A percentile compares a stretch with the other conserved stretches of the same genome.
Evolutionary conservation across 371 early-diverging fungal genomes (phyloP).

Genomic region (Mortierella sp.): DNA sequence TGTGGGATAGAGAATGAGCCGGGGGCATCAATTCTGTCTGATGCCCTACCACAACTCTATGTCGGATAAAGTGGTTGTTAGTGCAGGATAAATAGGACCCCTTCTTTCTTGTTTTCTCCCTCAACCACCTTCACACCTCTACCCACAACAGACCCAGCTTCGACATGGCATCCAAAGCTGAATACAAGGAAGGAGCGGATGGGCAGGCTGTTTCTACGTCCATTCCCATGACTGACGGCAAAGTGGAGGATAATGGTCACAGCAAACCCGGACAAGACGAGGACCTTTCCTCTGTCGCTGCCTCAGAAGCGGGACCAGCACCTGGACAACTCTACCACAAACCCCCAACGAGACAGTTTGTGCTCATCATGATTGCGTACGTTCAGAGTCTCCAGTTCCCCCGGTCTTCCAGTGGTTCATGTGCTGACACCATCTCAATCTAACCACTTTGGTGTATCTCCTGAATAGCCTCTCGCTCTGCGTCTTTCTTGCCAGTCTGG

Average conservation of each 20-base stretch:
- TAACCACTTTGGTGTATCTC: constrained; percentile 1
- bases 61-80: too few relatives aligned
- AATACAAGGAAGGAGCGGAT: neutral
- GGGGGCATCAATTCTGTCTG: too few relatives aligned
- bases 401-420: too few relatives aligned
- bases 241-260: neutral
- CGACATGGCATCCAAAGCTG: neutral
- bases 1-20: too few relatives aligned
- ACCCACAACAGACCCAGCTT: neutral
- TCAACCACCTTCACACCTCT: neutral
- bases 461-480: constrained; percentile 51
- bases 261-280: neutral
- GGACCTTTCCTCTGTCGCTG: constrained; percentile 17
- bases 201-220: neutral
- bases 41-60: too few relatives aligned
- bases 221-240: neutral
- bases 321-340: constrained; percentile 24
- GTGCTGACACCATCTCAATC: constrained; percentile 25
- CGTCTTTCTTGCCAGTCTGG: constrained; percentile 72
- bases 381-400: constrained; percentile 2
- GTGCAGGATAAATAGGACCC: too few relatives aligned
- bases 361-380: constrained; percentile 40
- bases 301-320: constrained; percentile 13
- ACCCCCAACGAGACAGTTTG: constrained; percentile 29
- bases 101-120: too few relatives aligned